Base-by-base conservation (phyloP, 768 basidiomycete genomes). In the Russula dissimulans region DNA sequence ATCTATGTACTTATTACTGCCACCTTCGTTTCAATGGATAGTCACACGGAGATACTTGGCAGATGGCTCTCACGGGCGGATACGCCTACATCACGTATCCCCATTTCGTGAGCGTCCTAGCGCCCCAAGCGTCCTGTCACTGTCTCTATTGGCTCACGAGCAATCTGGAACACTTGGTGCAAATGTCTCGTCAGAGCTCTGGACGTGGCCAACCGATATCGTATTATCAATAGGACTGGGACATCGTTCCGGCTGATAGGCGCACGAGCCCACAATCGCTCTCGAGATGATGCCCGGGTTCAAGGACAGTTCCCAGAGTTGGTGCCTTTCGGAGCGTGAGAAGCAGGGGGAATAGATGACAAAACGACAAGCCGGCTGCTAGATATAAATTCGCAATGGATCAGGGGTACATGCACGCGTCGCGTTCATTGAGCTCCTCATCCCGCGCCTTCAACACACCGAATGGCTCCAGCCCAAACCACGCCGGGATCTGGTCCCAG, bases 401-500 rank as follows among this genome's bases (percentile, higher is more conserved):
- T 57, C 49, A 60, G 18, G 60, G 55, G 26, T 53, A 57, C 43
- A 42, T 31, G 22, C 22, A 26, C 22, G 22, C 22, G 43, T 61
- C 60, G 2, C 60, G 56, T 47, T 62, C 56, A 48, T 62, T 62
- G 39, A 62, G 61, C 14, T 62, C 61, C 17, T 53, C 61, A n/a
- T 62, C 61, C 42, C 61, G 61, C 26, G 51, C 61, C 34, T 48
- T 62, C 61, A 62, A 44, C 7, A 52, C 45, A 9, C 42, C 39
- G 10, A 57, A 62, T 11, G 51, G 22, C 7, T 62, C 61, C 22
- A 62, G 36, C 51, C 39, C 61, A 43, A 89, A 88, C 85, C 85
- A 88, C 44, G 69, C 70, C 11, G 86, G 85, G 42, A 89, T 72
- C 62, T 76, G 65, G 9, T 65, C 68, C 87, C 87, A 89, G 41